A percentile compares a stretch with the other conserved stretches of the same genome.
Conservation (phyloP, 257 asterid genomes). For the Fraxinus americana region DNA sequence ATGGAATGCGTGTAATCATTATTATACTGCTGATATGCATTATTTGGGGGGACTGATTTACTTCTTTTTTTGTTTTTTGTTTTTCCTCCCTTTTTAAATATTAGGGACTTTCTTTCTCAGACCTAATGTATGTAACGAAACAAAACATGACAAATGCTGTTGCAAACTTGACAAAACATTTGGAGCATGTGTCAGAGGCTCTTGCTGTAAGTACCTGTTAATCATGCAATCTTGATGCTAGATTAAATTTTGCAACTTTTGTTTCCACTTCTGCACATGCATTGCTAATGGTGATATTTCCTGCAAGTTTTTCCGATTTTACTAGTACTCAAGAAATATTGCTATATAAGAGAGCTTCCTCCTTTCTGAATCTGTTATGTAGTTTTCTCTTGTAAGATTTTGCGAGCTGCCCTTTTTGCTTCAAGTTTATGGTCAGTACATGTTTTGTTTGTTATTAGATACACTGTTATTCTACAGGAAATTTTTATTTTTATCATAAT, state of each 20-base stretch:
- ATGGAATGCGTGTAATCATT: neutral
- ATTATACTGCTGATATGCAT: constrained; percentile 8
- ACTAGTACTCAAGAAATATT: neutral
- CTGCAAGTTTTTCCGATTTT: neutral
- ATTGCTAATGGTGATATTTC: neutral
- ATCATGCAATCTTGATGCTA: neutral
- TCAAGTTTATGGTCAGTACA: neutral
- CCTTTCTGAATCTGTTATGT: neutral
- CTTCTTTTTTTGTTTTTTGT: neutral
- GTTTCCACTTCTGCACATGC: neutral
- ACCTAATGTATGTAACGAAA: constrained; percentile 92
- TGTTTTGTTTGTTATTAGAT: neutral
- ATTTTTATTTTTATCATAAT: neutral
- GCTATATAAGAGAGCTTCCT: neutral
- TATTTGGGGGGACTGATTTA: constrained; percentile 8
- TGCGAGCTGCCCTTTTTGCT: neutral
- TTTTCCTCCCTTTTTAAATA: constrained; percentile 19
- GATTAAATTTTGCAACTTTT: neutral
- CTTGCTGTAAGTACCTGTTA: constrained; percentile 64
- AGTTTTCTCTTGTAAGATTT: neutral
- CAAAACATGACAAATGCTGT: constrained; percentile 82
- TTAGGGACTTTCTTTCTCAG: constrained; percentile 87
- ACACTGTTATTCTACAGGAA: neutral
- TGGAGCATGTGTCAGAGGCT: constrained; percentile 80
- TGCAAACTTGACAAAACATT: constrained; percentile 78